Evolutionary conservation across 1,284 basidiomycete species (phyloP).

Genomic region (Heterobasidion annosum): DNA sequence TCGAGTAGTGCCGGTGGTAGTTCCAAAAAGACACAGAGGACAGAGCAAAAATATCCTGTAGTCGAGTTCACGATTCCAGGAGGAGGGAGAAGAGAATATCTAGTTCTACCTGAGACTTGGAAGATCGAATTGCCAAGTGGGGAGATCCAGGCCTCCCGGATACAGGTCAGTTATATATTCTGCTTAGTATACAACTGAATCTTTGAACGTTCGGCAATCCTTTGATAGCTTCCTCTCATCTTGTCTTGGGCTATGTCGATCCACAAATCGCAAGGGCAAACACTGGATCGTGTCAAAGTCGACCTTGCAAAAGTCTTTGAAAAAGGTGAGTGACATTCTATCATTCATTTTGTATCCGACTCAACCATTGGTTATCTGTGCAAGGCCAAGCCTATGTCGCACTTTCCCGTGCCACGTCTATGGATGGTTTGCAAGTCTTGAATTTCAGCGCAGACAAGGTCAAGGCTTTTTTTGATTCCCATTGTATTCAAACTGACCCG

Average conservation of each 20-base stretch:
- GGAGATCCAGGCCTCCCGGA: slow-evolving; percentile 66
- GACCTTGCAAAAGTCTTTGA: slow-evolving; percentile 81
- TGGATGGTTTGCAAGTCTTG: slow-evolving; percentile 77
- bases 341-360: background rate
- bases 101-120: slow-evolving; percentile 63
- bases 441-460: slow-evolving; percentile 75
- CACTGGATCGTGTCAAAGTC: slow-evolving; percentile 79
- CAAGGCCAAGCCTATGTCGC: slow-evolving; percentile 78
- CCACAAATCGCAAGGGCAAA: slow-evolving; percentile 92
- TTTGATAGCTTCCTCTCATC: slow-evolving; percentile 63
- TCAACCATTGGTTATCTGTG: too few relatives aligned
- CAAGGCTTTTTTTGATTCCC: slow-evolving; percentile 11
- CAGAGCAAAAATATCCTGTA: slow-evolving; percentile 18
- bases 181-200: background rate
- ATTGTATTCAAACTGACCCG: background rate
- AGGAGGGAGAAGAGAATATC: slow-evolving; percentile 27
- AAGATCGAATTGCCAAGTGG: slow-evolving; percentile 82
- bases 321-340: slow-evolving; percentile 50
- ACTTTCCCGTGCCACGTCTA: slow-evolving; percentile 81
- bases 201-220: background rate
- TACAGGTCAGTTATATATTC: slow-evolving; percentile 45
- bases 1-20: slow-evolving; percentile 13
- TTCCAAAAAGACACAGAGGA: slow-evolving; percentile 6
- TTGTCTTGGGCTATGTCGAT: slow-evolving; percentile 92
- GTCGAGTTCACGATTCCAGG: slow-evolving; percentile 27